These are phyloP conservation scores for Nannochloropsis oceanica DNA, from an alignment of 108 stramenopile genomes.

Conservation along the genomic window DNA sequence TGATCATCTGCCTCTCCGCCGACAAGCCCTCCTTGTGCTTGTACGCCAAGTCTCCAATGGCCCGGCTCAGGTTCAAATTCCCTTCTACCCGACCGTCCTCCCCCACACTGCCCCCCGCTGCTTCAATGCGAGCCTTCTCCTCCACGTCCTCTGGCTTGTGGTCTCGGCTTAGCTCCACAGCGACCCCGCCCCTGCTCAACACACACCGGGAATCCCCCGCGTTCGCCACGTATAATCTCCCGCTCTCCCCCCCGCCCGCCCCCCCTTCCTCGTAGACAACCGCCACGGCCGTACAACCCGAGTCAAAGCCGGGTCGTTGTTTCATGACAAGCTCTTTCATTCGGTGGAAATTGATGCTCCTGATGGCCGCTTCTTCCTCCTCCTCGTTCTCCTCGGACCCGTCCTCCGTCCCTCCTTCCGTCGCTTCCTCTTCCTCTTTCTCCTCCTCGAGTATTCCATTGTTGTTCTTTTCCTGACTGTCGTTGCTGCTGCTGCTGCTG, in stretches of 20 bases:
- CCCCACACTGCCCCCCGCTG: conserved; percentile 32
- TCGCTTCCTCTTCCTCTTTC: not conserved
- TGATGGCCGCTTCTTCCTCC: not conserved
- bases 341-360: not conserved
- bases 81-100: conserved; percentile 38
- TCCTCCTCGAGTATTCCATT: not conserved
- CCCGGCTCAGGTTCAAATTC: conserved; percentile 71
- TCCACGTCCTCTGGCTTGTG: conserved; percentile 32
- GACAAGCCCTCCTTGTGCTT: conserved; percentile 51
- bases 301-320: conserved; percentile 15
- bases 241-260: not conserved
- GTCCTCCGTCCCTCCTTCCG: not conserved
- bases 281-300: conserved; percentile 15
- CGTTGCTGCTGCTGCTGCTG: not conserved
- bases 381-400: not conserved
- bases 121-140: conserved; percentile 33
- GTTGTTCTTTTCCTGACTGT: not conserved
- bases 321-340: not conserved
- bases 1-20: conserved; percentile 42
- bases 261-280: conserved; percentile 7
- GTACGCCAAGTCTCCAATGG: conserved; percentile 87
- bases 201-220: conserved; percentile 33
- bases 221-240: conserved; percentile 15
- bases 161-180: conserved; percentile 37
- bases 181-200: conserved; percentile 19